These are phyloP conservation scores for Rhododendron ferrugineum DNA, from an alignment of 148 eudicot genomes.

Conservation along the genomic window DNA sequence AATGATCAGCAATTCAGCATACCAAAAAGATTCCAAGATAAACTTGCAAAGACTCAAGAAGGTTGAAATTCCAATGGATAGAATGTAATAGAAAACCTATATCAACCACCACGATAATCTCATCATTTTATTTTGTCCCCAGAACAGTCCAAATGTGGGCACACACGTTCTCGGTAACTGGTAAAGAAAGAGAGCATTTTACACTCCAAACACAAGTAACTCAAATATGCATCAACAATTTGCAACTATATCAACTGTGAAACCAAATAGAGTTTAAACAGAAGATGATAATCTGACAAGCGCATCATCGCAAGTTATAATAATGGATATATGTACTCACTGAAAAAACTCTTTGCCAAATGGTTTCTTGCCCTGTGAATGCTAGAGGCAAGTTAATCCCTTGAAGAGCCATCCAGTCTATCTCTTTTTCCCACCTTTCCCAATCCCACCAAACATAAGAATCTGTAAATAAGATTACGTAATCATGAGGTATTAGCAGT, in stretches of 20 bases:
- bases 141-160: background rate
- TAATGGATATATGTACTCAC: conserved; percentile 30
- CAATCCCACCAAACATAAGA: conserved; percentile 99
- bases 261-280: background rate
- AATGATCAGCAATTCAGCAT: background rate
- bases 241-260: background rate
- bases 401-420: conserved; percentile 99
- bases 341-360: conserved; percentile 92
- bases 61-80: background rate
- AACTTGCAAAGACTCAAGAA: background rate
- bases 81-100: background rate
- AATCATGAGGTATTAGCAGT: background rate
- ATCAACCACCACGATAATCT: background rate
- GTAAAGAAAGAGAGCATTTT: background rate
- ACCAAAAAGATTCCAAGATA: background rate
- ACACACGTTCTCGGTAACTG: background rate
- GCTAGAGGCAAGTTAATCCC: conserved; percentile 95
- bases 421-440: conserved; percentile 99
- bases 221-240: background rate
- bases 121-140: background rate
- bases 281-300: background rate
- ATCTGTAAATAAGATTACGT: conserved; percentile 39
- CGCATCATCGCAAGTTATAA: background rate
- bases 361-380: conserved; percentile 95
- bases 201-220: background rate